Evolutionary conservation across 2,329 filamentous ascomycete species (phyloP).

Genomic region (Pseudogymnoascus sp.): DNA sequence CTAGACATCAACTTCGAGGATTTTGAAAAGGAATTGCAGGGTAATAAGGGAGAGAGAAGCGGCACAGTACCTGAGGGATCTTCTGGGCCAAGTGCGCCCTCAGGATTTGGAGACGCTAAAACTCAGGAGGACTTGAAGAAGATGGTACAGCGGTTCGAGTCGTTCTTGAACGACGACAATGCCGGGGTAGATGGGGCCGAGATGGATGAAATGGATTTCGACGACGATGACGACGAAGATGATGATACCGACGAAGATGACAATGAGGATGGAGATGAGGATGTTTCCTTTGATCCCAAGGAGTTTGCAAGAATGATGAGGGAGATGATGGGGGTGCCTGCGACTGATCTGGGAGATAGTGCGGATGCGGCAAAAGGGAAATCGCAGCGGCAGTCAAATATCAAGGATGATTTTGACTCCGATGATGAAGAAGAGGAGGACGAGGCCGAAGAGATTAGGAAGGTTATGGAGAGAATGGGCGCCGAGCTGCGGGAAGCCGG

Average conservation of each 20-base stretch:
- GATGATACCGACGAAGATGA: constrained; percentile 46
- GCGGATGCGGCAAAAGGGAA: not conserved
- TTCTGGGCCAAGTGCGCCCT: constrained; percentile 24
- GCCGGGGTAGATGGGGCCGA: constrained; percentile 76
- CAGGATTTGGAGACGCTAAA: constrained; percentile 56
- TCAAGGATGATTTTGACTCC: constrained; percentile 22
- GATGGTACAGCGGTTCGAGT: constrained; percentile 89
- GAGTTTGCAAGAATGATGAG: constrained; percentile 84
- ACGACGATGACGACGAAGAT: constrained; percentile 39
- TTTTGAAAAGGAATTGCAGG: constrained; percentile 72
- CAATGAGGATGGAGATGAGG: constrained; percentile 63
- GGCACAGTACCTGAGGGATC: constrained; percentile 15
- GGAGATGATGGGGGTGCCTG: constrained; percentile 73
- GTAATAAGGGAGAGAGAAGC: constrained; percentile 36
- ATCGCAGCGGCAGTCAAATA: constrained; percentile 5
- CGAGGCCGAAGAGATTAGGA: constrained; percentile 55
- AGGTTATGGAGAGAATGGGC: constrained; percentile 64
- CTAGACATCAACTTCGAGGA: constrained; percentile 86
- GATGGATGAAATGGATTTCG: constrained; percentile 61
- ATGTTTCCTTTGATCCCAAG: constrained; percentile 65
- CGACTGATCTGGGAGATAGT: constrained; percentile 14
- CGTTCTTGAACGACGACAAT: constrained; percentile 79
- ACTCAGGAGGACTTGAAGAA: constrained; percentile 74
- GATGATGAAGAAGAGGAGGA: constrained; percentile 37
- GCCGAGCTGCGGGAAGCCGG: constrained; percentile 63